phyloP scores from a whole-genome alignment of 2,329 filamentous ascomycete genomes.

The Apiospora rasikravindrae region DNA sequence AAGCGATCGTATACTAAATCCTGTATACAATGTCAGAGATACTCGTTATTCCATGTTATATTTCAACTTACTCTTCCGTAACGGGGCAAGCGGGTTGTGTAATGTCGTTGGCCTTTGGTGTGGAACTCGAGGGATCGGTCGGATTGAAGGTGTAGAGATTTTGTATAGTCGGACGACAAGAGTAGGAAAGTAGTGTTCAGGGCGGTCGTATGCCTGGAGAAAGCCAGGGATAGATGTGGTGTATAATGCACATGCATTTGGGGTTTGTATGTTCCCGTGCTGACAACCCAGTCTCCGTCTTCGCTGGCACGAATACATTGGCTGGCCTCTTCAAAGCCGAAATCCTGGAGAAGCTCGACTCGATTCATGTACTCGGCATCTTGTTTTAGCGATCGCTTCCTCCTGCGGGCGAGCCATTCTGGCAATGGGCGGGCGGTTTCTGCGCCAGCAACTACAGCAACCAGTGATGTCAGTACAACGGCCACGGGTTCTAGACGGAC shows the following conservation, averaged over 20 bases:
- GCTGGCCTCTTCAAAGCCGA: constrained; percentile 96
- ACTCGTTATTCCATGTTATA: background rate
- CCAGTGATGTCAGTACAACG: constrained; percentile 1
- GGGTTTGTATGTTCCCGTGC: constrained; percentile 52
- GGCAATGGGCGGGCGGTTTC: constrained; percentile 86
- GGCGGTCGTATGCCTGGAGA: constrained; percentile 86
- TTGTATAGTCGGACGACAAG: constrained; percentile 89
- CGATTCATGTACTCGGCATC: constrained; percentile 93
- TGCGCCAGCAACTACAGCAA: constrained; percentile 73
- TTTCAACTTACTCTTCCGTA: constrained; percentile 71
- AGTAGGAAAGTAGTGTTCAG: constrained; percentile 91
- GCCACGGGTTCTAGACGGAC: background rate
- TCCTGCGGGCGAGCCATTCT: constrained; percentile 90
- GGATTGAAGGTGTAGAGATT: constrained; percentile 90
- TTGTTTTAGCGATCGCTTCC: constrained; percentile 90
- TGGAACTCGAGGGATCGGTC: constrained; percentile 94
- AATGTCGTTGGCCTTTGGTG: constrained; percentile 85
- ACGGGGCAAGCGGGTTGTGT: constrained; percentile 85
- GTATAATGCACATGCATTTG: constrained; percentile 97
- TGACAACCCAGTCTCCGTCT: constrained; percentile 95
- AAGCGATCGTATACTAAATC: constrained; percentile 85
- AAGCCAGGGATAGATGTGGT: constrained; percentile 91
- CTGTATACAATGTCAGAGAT: background rate
- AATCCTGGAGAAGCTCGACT: constrained; percentile 94
- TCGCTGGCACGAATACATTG: constrained; percentile 88